A percentile compares a stretch with the other conserved stretches of the same genome.
These are phyloP conservation scores for Tulasnella sp. DNA, from an alignment of 768 basidiomycete species.

Conservation along the genomic window DNA sequence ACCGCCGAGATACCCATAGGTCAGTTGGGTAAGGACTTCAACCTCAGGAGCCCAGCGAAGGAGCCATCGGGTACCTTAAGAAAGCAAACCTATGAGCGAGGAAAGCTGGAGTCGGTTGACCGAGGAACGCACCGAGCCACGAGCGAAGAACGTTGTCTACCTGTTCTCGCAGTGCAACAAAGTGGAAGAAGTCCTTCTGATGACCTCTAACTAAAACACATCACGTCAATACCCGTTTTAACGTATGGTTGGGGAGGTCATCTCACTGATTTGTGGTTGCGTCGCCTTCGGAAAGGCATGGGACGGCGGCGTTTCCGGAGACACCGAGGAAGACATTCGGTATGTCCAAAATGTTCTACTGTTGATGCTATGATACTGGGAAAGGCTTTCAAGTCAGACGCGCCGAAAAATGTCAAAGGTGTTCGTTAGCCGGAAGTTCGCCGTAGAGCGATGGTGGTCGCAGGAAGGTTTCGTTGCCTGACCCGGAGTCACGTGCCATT, in stretches of 20 bases:
- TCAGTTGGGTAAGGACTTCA: constrained; percentile 55
- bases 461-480: neutral
- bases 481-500: neutral
- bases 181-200: constrained; percentile 71
- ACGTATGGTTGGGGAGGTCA: neutral
- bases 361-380: neutral
- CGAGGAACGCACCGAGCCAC: constrained; percentile 50
- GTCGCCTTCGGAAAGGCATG: constrained; percentile 60
- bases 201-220: constrained; percentile 58
- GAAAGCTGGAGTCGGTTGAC: too few species aligned
- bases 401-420: neutral
- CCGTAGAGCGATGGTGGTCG: neutral
- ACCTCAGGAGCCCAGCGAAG: constrained; percentile 73
- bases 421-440: neutral
- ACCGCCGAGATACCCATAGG: constrained; percentile 63
- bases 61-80: constrained; percentile 65
- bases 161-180: constrained; percentile 63
- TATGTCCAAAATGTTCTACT: neutral
- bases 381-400: neutral
- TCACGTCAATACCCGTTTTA: neutral
- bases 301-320: constrained; percentile 7
- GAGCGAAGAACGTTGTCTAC: constrained; percentile 60
- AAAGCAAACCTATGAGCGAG: constrained; percentile 14
- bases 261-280: constrained; percentile 80
- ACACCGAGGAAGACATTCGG: neutral